Evolutionary conservation across 2,329 filamentous ascomycete genomes (phyloP).

Genomic region (Colletotrichum limetticola): DNA sequence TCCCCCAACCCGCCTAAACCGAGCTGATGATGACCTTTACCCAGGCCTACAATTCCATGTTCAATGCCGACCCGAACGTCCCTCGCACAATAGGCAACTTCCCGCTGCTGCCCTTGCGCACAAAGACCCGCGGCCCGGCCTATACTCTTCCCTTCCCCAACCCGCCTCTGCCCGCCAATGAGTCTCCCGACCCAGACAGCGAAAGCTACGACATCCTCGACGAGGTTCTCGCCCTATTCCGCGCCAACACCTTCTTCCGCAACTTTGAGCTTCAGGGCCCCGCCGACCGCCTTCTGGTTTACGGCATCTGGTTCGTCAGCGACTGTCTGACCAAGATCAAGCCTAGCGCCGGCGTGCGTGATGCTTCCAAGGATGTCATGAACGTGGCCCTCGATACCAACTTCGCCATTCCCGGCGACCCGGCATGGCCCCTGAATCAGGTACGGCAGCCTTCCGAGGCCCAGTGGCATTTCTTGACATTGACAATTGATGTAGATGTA

Average conservation of each 20-base stretch:
- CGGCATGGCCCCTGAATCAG: constrained; percentile 93
- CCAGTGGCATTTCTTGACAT: constrained; percentile 9
- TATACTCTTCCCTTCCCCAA: constrained; percentile 78
- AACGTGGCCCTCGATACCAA: constrained; percentile 92
- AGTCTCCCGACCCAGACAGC: constrained; percentile 82
- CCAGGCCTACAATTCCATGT: constrained; percentile 98
- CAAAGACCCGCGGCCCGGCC: constrained; percentile 93
- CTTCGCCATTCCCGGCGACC: constrained; percentile 94
- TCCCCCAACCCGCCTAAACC: neutral
- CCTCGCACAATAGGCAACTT: constrained; percentile 83
- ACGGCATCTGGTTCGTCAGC: constrained; percentile 94
- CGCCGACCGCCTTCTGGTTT: constrained; percentile 93
- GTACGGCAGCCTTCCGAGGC: constrained; percentile 49
- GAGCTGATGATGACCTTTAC: constrained; percentile 39
- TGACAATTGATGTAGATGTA: constrained; percentile 71
- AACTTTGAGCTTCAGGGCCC: constrained; percentile 99
- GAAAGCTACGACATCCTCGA: constrained; percentile 97
- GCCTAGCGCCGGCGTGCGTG: constrained; percentile 71
- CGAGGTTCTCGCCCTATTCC: constrained; percentile 91
- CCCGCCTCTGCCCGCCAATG: constrained; percentile 65
- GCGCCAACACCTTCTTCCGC: constrained; percentile 98
- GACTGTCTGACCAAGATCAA: constrained; percentile 91
- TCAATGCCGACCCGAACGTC: constrained; percentile 81
- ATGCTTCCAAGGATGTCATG: constrained; percentile 79
- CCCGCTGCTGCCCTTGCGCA: constrained; percentile 92